Evolutionary conservation across 1,284 basidiomycete species (phyloP).

Genomic region (Salmacisia buchloeana): DNA sequence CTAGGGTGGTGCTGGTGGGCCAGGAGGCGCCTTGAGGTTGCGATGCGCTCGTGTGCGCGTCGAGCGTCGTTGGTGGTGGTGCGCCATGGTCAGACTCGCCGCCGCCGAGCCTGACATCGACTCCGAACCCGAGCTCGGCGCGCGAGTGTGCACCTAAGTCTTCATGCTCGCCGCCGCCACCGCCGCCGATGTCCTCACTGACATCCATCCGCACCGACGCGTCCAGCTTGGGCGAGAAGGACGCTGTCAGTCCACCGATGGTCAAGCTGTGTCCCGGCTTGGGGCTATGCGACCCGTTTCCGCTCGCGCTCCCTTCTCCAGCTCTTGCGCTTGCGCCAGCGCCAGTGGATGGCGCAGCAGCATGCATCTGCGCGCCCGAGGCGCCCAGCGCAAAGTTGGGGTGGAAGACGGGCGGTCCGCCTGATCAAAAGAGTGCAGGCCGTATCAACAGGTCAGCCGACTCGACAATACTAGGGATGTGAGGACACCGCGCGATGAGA

Average conservation of each 20-base stretch:
- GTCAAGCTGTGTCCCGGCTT: not conserved
- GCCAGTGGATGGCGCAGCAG: not conserved
- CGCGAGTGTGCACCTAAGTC: too few species aligned
- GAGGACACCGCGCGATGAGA: not conserved
- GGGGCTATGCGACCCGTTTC: not conserved
- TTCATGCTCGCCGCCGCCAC: not conserved
- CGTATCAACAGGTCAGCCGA: not conserved
- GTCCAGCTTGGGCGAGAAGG: not conserved
- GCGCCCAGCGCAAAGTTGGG: slow-evolving; percentile 4
- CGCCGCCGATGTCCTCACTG: not conserved
- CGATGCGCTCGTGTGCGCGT: too few species aligned
- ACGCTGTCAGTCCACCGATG: not conserved
- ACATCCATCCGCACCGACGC: not conserved
- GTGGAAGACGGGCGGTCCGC: not conserved
- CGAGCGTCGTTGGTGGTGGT: too few species aligned
- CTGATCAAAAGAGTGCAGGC: not conserved
- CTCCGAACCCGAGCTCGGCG: too few species aligned
- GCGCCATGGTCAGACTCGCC: not conserved
- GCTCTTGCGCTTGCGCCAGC: too few species aligned
- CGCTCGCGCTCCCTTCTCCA: too few species aligned
- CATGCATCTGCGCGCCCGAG: not conserved
- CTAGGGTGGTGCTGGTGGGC: not conserved
- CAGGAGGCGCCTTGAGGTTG: not conserved
- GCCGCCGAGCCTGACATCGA: not conserved
- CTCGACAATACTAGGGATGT: not conserved